Percentiles rank a stretch among this genome's conserved stretches.
Conservation (phyloP, 495 filamentous ascomycete genomes). For the Tricharina praecox region DNA sequence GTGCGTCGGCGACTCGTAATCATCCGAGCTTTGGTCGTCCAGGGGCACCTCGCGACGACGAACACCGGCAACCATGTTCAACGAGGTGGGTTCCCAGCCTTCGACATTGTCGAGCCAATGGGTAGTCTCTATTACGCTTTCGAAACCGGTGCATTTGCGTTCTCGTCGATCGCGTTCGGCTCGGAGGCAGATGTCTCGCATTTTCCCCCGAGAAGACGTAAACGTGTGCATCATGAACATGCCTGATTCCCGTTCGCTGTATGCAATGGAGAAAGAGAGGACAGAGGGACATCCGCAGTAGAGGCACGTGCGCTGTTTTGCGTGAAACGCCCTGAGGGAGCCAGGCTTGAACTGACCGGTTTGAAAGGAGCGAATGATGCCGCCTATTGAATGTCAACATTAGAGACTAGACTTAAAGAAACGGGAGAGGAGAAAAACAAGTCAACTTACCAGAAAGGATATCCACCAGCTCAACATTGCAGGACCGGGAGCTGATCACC, state of each 20-base stretch:
- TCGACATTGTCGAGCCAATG: slow-evolving; percentile 30
- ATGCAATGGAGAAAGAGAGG: slow-evolving; percentile 37
- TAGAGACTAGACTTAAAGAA: slow-evolving; percentile 4
- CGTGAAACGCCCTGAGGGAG: slow-evolving; percentile 36
- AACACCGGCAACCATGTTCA: slow-evolving; percentile 29
- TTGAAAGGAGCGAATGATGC: slow-evolving; percentile 38
- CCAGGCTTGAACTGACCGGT: slow-evolving; percentile 39
- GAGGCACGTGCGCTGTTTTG: slow-evolving; percentile 30
- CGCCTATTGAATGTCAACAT: too few species aligned
- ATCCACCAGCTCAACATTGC: slow-evolving; percentile 25
- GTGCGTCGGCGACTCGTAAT: slow-evolving; percentile 11
- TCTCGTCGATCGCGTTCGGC: slow-evolving; percentile 24
- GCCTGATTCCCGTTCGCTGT: slow-evolving; percentile 35
- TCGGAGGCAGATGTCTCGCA: slow-evolving; percentile 23
- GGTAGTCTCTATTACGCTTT: slow-evolving; percentile 21
- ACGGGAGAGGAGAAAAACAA: not conserved
- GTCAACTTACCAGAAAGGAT: slow-evolving; percentile 20
- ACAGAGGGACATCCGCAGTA: slow-evolving; percentile 35
- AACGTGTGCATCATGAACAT: slow-evolving; percentile 42
- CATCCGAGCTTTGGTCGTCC: slow-evolving; percentile 20
- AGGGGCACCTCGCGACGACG: slow-evolving; percentile 17
- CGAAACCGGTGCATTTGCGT: slow-evolving; percentile 28
- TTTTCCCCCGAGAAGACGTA: slow-evolving; percentile 27
- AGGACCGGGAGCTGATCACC: slow-evolving; percentile 25
- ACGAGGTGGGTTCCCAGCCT: slow-evolving; percentile 30